A percentile compares a stretch with the other conserved stretches of the same genome.
Evolutionary conservation across 495 filamentous ascomycete species (phyloP).

Genomic region (Lichina pygmaea): DNA sequence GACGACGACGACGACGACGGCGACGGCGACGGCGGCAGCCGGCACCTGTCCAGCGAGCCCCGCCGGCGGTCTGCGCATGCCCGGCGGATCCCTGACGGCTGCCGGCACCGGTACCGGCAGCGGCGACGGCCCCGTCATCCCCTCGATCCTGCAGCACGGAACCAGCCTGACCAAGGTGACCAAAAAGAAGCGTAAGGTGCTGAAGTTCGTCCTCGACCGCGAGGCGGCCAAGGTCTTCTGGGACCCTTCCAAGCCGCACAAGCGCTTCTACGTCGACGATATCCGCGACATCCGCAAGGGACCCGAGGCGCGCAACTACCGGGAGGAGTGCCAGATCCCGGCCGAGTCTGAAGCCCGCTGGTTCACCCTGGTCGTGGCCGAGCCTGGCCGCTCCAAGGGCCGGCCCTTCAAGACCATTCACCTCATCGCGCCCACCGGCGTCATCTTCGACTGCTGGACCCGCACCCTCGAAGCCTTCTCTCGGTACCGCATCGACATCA

Average conservation of each 20-base stretch:
- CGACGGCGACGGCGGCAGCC: not conserved
- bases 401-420: conserved; percentile 53
- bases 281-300: conserved; percentile 73
- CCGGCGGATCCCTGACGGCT: conserved; percentile 4
- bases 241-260: conserved; percentile 52
- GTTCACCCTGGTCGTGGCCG: conserved; percentile 69
- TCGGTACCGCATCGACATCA: conserved; percentile 62
- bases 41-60: not conserved
- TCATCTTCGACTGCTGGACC: conserved; percentile 51
- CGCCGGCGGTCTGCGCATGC: not conserved
- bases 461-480: conserved; percentile 53
- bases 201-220: conserved; percentile 45
- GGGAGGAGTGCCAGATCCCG: conserved; percentile 49
- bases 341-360: conserved; percentile 37
- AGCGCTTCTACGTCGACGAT: conserved; percentile 79
- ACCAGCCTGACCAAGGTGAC: conserved; percentile 56
- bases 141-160: conserved; percentile 43
- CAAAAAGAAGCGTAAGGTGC: conserved; percentile 46
- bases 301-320: conserved; percentile 66
- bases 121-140: conserved; percentile 39
- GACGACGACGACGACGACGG: conserved; percentile 13
- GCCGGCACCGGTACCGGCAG: not conserved
- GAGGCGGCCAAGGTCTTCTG: conserved; percentile 66
- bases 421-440: conserved; percentile 44
- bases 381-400: conserved; percentile 37